These are phyloP conservation scores for Phytophthora pseudosyringae DNA, from an alignment of 352 stramenopile genomes.

Conservation along the genomic window DNA sequence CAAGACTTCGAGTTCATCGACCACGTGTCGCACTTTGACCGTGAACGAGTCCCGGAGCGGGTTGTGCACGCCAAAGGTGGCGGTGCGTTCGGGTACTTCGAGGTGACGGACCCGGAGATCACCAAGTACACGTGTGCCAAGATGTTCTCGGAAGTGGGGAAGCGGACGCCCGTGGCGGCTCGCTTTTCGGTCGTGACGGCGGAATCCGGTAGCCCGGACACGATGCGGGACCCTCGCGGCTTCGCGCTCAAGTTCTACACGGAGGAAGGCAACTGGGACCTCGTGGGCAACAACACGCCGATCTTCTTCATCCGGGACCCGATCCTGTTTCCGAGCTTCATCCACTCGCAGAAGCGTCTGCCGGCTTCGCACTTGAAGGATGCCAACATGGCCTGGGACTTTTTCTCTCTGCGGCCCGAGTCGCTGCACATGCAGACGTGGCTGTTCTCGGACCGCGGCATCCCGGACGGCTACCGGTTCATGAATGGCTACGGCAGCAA, in stretches of 20 bases:
- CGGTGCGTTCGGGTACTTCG: constrained; percentile 93
- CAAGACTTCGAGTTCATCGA: constrained; percentile 47
- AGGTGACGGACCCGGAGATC: constrained; percentile 76
- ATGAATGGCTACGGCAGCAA: constrained; percentile 92
- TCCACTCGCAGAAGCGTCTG: constrained; percentile 92
- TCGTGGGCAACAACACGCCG: constrained; percentile 91
- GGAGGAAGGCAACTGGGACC: constrained; percentile 91
- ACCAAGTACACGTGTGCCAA: constrained; percentile 80
- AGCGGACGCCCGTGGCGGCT: constrained; percentile 82
- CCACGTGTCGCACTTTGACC: constrained; percentile 45
- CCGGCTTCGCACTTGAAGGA: constrained; percentile 84
- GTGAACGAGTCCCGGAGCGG: constrained; percentile 40
- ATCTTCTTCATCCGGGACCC: constrained; percentile 93
- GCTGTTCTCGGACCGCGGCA: constrained; percentile 88
- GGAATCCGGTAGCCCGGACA: constrained; percentile 78
- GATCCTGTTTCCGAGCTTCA: constrained; percentile 92
- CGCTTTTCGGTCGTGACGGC: constrained; percentile 86
- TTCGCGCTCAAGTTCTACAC: constrained; percentile 94
- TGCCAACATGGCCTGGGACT: constrained; percentile 88
- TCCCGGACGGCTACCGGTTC: constrained; percentile 80
- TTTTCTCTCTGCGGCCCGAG: constrained; percentile 85
- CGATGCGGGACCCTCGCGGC: constrained; percentile 80
- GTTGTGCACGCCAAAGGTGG: constrained; percentile 52
- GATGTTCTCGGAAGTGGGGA: constrained; percentile 79
- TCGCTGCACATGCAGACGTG: constrained; percentile 82